Base-by-base conservation (phyloP, 805 yeast species). In the Teunomyces tritomae region DNA sequence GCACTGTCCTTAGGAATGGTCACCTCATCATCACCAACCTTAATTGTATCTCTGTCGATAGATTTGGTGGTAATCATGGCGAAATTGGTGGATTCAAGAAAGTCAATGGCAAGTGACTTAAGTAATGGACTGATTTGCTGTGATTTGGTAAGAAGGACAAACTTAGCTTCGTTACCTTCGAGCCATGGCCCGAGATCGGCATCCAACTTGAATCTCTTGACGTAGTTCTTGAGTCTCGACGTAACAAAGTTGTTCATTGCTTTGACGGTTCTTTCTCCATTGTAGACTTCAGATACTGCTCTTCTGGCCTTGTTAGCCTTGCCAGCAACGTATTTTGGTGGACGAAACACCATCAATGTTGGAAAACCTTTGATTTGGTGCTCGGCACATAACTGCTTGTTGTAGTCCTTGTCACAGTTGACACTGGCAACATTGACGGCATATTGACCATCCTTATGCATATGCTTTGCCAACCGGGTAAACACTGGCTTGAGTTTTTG, bases 321-420 rank as follows among this genome's bases (percentile, higher is more conserved):
- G n/a, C 57, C 61, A 34, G 53, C 59, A 13, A 58, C 62, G 44
- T 63, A 69, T 59, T 87, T 88, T 16, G 94, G 90, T 1, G 97
- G 96, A 57, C 92, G 78, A 68, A 86, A 91, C 3, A 85, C 84
- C 70, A 84, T 67, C 28, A 94, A 64, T 0, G 97, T 88, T 7
- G 99, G 99, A 65, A 78, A 92, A 0, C 96, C 96, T 55, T 80
- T 73, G 28, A 94, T 70, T 46, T 77, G 74, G 63, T 85, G 76
- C 47, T 76, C 67, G 17, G 82, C 68, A 70, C 99, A 94, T 3
- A 94, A 62, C 29, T 71, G 76, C 65, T 84, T 82, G 62, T 90
- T 90, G 47, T 61, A 62, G 3, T 75, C 79, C 44, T 79, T 76
- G 59, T 90, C 96, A 69, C 99, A 94, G 64, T 92, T 85, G 9